Evolutionary conservation across 208 protist species (phyloP), one percentile per base, ranked within the genome.

Genomic region (Acanthamoeba rhysodes): DNA sequence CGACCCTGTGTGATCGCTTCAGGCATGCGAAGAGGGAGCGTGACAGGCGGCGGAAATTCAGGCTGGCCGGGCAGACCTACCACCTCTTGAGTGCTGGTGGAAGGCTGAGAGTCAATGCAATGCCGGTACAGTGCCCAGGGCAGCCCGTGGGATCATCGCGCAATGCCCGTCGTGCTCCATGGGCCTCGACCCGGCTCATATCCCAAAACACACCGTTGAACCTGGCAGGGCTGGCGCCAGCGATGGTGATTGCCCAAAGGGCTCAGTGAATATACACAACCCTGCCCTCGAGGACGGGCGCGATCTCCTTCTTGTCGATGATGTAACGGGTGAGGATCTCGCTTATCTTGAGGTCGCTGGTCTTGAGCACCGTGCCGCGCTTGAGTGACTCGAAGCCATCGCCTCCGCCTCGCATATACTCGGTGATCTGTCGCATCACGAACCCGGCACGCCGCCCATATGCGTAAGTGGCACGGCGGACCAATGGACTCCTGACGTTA

Each of bases 321-420:
- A 93, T 55, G 87, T 93, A 76, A 37, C 64, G 87, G 37, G 55
- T 76, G 62, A 93, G 22, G 29, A 93, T 53, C 41, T 70, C 41
- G 87, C 62, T 78, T 3, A 78, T 76, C 64, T 57, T 70, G 34
- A 50, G 32, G 29, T 45, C 34, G 62, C 62, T 53, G 6, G 41
- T 55, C 29, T 88, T 88, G 87, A 93, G 16, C 24, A 37, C 41
- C 87, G 32, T 70, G 5, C 87, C 87, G 7, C 87, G 32, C 87
- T 70, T 93, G 87, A 93, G 64, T 18, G 87, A 70, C 9, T 57
- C 41, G 64, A 78, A 93, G 34, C 87, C 87, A 41, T 93, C 87
- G 37, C 87, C 87, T 8, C 87, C 87, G 24, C 87, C 87, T 20
- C 87, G 32, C 87, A 93, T 93, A 34, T 93, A 93, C 64, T 93